These are phyloP conservation scores for Blastomyces gilchristii DNA, from an alignment of 2,329 filamentous ascomycete species.

Conservation along the genomic window DNA sequence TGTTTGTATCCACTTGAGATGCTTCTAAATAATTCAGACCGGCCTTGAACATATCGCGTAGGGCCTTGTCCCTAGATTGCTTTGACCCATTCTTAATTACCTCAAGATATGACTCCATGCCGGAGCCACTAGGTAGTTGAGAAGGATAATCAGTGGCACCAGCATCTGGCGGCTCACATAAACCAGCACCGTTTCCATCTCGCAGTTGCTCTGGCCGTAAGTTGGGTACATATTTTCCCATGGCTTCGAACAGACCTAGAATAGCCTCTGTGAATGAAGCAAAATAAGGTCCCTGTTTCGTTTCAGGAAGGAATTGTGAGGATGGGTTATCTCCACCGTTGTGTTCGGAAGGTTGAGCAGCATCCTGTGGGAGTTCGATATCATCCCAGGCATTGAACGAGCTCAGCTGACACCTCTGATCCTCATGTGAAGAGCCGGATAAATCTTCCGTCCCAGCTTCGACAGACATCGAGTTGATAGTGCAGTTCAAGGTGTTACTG, in stretches of 20 bases:
- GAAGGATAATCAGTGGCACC: background rate
- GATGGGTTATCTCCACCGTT: background rate
- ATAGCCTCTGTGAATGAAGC: constrained; percentile 23
- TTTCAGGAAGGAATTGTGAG: constrained; percentile 1
- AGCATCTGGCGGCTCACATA: background rate
- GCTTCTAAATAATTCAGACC: background rate
- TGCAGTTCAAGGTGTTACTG: background rate
- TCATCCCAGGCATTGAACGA: background rate
- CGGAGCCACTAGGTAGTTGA: background rate
- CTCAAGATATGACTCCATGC: constrained; percentile 5
- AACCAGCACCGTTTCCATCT: constrained; percentile 8
- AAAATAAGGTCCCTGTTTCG: constrained; percentile 9
- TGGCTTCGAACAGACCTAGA: constrained; percentile 25
- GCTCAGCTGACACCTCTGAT: background rate
- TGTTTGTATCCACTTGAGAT: background rate
- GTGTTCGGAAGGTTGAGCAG: background rate
- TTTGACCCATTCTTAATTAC: constrained; percentile 18
- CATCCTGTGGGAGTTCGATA: background rate
- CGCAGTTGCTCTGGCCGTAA: constrained; percentile 18
- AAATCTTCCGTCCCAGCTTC: background rate
- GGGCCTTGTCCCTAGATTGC: constrained; percentile 16
- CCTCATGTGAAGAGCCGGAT: background rate
- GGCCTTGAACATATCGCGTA: constrained; percentile 24
- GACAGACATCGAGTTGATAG: background rate
- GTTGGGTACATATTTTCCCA: constrained; percentile 20